Conservation (phyloP, 257 asterid species). For the Datura wrightii region DNA sequence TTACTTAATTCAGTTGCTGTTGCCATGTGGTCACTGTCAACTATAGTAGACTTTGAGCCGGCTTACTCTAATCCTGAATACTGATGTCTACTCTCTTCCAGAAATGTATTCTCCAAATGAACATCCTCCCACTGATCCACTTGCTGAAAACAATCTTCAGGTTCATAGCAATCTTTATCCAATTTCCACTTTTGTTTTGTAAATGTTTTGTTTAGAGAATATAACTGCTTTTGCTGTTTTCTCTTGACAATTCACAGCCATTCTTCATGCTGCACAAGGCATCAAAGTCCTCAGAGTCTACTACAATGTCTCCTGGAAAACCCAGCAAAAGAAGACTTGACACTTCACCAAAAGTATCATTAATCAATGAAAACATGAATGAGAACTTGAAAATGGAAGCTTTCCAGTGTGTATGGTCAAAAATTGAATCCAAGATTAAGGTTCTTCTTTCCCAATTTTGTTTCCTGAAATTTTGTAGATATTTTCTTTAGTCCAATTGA, state of each 20-base stretch:
- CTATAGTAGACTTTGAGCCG: not conserved
- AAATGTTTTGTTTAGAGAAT: not conserved
- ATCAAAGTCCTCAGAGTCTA: constrained; percentile 44
- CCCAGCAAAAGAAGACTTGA: constrained; percentile 60
- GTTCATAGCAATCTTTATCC: constrained; percentile 35
- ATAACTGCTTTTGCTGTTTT: constrained; percentile 5
- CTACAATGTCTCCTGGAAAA: constrained; percentile 51
- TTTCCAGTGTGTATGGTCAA: constrained; percentile 68
- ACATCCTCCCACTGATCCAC: not conserved
- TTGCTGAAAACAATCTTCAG: constrained; percentile 53
- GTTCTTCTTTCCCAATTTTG: constrained; percentile 37
- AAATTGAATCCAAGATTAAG: constrained; percentile 66
- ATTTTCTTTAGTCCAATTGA: not conserved
- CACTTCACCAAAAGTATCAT: constrained; percentile 44
- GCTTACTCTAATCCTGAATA: not conserved
- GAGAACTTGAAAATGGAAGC: constrained; percentile 55
- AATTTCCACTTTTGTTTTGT: not conserved
- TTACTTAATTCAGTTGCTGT: not conserved
- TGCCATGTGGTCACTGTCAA: not conserved
- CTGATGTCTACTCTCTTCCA: not conserved
- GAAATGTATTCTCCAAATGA: constrained; percentile 20
- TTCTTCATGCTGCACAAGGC: constrained; percentile 85
- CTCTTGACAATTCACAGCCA: constrained; percentile 51
- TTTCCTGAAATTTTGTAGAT: not conserved
- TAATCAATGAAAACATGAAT: constrained; percentile 29